Evolutionary conservation across 495 filamentous ascomycete genomes (phyloP).

Genomic region (Chaetomium fimeti): DNA sequence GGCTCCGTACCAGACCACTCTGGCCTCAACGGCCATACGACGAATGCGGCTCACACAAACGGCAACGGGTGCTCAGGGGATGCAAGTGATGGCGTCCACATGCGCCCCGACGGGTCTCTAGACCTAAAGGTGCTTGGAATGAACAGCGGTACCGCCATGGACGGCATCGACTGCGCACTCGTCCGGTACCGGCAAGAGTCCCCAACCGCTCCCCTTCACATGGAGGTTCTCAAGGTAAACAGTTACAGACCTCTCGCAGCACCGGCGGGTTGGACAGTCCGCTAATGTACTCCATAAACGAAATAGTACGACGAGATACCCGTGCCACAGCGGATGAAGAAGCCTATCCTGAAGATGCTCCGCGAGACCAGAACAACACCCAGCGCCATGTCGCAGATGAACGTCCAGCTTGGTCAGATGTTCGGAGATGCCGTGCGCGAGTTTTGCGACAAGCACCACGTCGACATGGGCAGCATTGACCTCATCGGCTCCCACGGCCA

Average conservation of each 20-base stretch:
- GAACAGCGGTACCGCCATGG: constrained; percentile 6
- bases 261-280: neutral
- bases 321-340: constrained; percentile 5
- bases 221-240: constrained; percentile 7
- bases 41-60: neutral
- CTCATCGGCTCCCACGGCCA: constrained; percentile 3
- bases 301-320: constrained; percentile 7
- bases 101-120: neutral
- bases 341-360: constrained; percentile 7
- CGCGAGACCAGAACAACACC: constrained; percentile 1
- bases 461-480: constrained; percentile 6
- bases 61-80: neutral
- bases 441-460: neutral
- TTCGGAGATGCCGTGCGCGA: neutral
- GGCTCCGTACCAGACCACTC: neutral
- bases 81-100: neutral
- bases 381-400: neutral
- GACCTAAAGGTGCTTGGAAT: constrained; percentile 1
- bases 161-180: constrained; percentile 7
- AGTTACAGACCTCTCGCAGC: neutral
- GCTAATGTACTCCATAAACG: neutral
- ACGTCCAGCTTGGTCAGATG: constrained; percentile 5
- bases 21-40: neutral
- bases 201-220: constrained; percentile 6
- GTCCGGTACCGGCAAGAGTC: constrained; percentile 2